Conservation (phyloP, 345 rosid species). For the Ceriops zippeliana region DNA sequence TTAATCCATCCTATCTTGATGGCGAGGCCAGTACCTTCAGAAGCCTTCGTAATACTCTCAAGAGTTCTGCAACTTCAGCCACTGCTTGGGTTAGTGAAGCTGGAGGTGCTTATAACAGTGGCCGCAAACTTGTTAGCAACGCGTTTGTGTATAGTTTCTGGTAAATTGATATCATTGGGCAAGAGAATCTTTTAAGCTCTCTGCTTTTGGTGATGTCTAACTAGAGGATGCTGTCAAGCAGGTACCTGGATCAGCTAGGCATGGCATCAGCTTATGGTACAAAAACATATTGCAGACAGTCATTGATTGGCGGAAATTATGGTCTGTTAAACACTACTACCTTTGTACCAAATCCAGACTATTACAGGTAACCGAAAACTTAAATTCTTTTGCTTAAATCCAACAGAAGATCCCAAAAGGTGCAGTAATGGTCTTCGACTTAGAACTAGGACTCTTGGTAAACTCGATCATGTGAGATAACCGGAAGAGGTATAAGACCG, state of each 20-base stretch:
- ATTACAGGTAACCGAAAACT: slow-evolving; percentile 39
- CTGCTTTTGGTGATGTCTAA: slow-evolving; percentile 4
- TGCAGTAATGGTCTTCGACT: neutral
- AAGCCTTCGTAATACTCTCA: slow-evolving; percentile 46
- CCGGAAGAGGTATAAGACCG: neutral
- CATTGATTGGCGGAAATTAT: slow-evolving; percentile 85
- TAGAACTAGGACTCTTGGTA: neutral
- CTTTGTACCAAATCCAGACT: slow-evolving; percentile 91
- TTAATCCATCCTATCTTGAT: slow-evolving; percentile 66
- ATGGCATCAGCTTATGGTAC: slow-evolving; percentile 67
- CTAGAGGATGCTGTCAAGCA: slow-evolving; percentile 21
- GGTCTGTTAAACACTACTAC: slow-evolving; percentile 72
- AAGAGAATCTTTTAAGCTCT: neutral
- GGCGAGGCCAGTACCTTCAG: slow-evolving; percentile 48
- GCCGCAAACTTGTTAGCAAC: slow-evolving; percentile 68
- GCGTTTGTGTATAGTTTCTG: slow-evolving; percentile 92
- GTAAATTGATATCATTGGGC: slow-evolving; percentile 32
- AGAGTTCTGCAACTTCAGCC: slow-evolving; percentile 50
- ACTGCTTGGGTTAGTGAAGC: slow-evolving; percentile 92
- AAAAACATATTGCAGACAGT: slow-evolving; percentile 88
- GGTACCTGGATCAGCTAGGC: slow-evolving; percentile 95
- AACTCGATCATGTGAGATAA: neutral
- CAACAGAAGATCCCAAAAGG: neutral
- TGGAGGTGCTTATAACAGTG: slow-evolving; percentile 97
- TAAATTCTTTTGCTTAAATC: neutral